Conservation (phyloP, 2,329 filamentous ascomycete species). For the Davidsoniella neocaledoniae region DNA sequence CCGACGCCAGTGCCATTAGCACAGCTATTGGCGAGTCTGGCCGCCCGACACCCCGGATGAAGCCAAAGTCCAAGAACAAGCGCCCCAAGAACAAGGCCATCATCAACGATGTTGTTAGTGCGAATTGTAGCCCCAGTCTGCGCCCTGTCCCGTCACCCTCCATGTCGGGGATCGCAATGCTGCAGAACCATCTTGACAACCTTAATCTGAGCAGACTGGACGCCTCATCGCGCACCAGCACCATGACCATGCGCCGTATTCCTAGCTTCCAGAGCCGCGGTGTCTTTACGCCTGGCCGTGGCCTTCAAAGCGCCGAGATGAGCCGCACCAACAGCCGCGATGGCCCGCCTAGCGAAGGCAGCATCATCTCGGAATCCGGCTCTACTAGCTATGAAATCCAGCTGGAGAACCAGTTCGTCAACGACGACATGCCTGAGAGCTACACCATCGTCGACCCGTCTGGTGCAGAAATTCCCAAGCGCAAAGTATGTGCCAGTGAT, state of each 20-base stretch:
- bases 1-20: conserved; percentile 22
- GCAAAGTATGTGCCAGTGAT: conserved; percentile 81
- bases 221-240: conserved; percentile 35
- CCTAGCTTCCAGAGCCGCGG: conserved; percentile 10
- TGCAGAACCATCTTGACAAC: conserved; percentile 58
- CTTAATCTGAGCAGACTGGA: conserved; percentile 42
- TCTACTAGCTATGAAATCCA: conserved; percentile 70
- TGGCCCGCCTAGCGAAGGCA: conserved; percentile 36
- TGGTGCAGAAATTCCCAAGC: conserved; percentile 21
- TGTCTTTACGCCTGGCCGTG: conserved; percentile 27
- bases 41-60: too few species aligned
- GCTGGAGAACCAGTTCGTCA: conserved; percentile 66
- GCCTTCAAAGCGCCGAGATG: conserved; percentile 38
- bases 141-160: conserved; percentile 35
- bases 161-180: conserved; percentile 60
- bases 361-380: conserved; percentile 46
- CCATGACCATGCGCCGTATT: conserved; percentile 21
- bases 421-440: conserved; percentile 9
- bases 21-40: background rate
- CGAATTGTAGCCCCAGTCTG: conserved; percentile 45
- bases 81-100: conserved; percentile 16
- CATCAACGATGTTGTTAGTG: conserved; percentile 41
- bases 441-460: conserved; percentile 23
- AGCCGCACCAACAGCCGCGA: conserved; percentile 38
- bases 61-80: conserved; percentile 13